A percentile compares a stretch with the other conserved stretches of the same genome.
Conservation (phyloP, 1,284 basidiomycete genomes). For the Sanghuangporus weigelae region DNA sequence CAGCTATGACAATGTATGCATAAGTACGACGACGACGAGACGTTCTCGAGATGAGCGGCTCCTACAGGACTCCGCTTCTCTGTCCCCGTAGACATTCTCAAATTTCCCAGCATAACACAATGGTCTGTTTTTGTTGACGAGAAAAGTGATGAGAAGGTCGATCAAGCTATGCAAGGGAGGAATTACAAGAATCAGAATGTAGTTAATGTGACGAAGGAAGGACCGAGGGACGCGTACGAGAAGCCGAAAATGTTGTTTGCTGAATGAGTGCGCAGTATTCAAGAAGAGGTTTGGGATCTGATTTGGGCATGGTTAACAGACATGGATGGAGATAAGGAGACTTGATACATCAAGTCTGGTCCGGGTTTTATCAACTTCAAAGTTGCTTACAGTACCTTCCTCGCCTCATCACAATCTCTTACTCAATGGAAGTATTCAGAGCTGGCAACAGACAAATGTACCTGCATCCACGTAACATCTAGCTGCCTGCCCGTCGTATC, state of each 20-base stretch:
- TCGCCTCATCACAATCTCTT: conserved; percentile 19
- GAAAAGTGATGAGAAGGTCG: conserved; percentile 40
- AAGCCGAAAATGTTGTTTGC: conserved; percentile 79
- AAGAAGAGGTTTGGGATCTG: background rate
- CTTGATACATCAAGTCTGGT: conserved; percentile 77
- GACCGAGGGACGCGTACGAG: conserved; percentile 76
- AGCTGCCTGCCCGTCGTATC: conserved; percentile 75
- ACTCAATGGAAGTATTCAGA: conserved; percentile 31
- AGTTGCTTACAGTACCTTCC: conserved; percentile 36
- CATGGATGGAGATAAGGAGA: conserved; percentile 94
- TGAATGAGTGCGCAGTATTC: conserved; percentile 46
- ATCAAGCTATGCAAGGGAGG: conserved; percentile 57
- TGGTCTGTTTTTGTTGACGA: conserved; percentile 55
- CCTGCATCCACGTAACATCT: conserved; percentile 60
- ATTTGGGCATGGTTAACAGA: conserved; percentile 32
- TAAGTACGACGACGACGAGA: conserved; percentile 73
- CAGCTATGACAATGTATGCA: conserved; percentile 56
- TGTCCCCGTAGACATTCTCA: conserved; percentile 46
- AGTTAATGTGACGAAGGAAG: conserved; percentile 69
- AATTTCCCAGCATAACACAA: conserved; percentile 54
- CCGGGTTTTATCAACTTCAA: conserved; percentile 84
- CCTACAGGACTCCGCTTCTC: conserved; percentile 62
- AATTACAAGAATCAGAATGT: conserved; percentile 76
- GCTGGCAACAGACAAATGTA: conserved; percentile 58
- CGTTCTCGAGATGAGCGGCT: conserved; percentile 64